A percentile compares a stretch with the other conserved stretches of the same genome.
These are phyloP conservation scores for Jaltomata sinuosa DNA, from an alignment of 257 asterid genomes.

Conservation along the genomic window DNA sequence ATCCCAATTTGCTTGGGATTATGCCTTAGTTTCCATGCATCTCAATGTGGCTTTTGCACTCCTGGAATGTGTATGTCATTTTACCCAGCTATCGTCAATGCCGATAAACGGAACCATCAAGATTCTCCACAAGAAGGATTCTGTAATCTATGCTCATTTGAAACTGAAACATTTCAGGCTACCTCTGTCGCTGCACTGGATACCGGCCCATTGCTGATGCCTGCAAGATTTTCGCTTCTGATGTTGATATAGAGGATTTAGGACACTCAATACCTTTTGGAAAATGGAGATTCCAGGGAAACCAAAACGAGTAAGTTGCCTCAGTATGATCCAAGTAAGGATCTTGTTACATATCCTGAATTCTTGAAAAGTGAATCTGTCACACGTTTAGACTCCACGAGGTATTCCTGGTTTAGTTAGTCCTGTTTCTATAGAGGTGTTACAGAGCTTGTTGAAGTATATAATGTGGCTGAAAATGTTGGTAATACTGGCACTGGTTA, in stretches of 20 bases:
- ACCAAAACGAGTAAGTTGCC: constrained; percentile 27
- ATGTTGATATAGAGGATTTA: constrained; percentile 65
- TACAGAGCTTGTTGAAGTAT: constrained; percentile 36
- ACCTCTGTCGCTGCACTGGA: constrained; percentile 71
- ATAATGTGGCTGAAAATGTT: constrained; percentile 26
- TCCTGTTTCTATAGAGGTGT: constrained; percentile 47
- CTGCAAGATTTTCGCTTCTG: constrained; percentile 60
- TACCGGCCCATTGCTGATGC: constrained; percentile 75
- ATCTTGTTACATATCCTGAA: constrained; percentile 21
- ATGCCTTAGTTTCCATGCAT: constrained; percentile 72
- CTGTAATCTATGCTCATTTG: constrained; percentile 48
- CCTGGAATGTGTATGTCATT: constrained; percentile 77
- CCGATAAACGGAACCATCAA: constrained; percentile 25
- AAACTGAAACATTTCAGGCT: constrained; percentile 61
- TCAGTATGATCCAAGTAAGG: constrained; percentile 22
- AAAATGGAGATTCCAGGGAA: constrained; percentile 29
- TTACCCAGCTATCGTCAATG: constrained; percentile 46
- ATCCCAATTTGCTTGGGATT: too few species aligned
- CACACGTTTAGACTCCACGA: constrained; percentile 25
- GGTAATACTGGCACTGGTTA: constrained; percentile 71
- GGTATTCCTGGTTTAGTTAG: constrained; percentile 48
- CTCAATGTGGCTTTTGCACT: constrained; percentile 79
- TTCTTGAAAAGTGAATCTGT: constrained; percentile 14
- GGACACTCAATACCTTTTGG: constrained; percentile 60
- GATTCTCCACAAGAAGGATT: constrained; percentile 20